These are phyloP conservation scores for Alternaria arborescens DNA, from an alignment of 2,329 filamentous ascomycete genomes.

Conservation along the genomic window DNA sequence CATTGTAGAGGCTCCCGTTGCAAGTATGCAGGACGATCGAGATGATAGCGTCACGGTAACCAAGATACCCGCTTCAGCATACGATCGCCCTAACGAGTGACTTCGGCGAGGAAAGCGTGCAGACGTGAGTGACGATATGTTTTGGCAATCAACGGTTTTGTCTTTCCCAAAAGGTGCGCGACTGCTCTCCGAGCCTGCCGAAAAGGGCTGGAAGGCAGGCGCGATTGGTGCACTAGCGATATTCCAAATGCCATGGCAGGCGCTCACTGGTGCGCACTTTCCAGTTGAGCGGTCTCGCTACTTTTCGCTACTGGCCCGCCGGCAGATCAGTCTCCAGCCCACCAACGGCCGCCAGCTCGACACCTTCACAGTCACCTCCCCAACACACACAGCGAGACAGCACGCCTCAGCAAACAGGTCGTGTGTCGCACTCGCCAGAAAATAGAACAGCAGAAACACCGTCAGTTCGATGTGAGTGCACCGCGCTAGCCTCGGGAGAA, in stretches of 20 bases:
- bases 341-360: constrained; percentile 25
- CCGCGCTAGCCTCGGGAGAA: constrained; percentile 30
- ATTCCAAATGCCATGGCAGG: constrained; percentile 33
- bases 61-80: constrained; percentile 16
- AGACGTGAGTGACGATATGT: constrained; percentile 5
- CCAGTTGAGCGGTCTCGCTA: constrained; percentile 28
- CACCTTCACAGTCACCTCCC: neutral
- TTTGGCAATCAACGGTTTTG: constrained; percentile 14
- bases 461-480: constrained; percentile 14
- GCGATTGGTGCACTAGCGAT: constrained; percentile 12
- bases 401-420: constrained; percentile 13
- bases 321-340: constrained; percentile 26
- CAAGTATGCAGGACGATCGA: constrained; percentile 9
- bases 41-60: constrained; percentile 22
- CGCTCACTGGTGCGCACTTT: constrained; percentile 21
- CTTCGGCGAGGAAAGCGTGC: constrained; percentile 7
- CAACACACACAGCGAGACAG: neutral
- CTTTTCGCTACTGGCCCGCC: constrained; percentile 22
- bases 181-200: constrained; percentile 12
- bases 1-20: neutral
- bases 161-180: constrained; percentile 30
- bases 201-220: constrained; percentile 14
- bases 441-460: constrained; percentile 17
- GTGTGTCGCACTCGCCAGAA: constrained; percentile 13
- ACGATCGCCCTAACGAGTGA: constrained; percentile 3